Evolutionary conservation across 1,284 basidiomycete species (phyloP).

Genomic region (Sphagnurus paluster): DNA sequence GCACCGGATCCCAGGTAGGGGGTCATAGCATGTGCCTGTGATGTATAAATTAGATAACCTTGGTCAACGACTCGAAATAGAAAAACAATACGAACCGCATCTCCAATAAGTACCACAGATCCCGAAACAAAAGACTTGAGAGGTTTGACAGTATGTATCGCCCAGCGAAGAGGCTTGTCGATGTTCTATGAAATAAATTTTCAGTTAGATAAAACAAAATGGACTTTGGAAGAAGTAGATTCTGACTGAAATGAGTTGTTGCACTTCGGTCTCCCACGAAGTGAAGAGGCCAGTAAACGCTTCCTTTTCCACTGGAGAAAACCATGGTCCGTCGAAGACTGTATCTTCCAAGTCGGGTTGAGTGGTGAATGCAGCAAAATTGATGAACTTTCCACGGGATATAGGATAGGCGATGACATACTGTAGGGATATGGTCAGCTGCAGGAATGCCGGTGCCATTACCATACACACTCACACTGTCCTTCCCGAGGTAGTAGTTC

Average conservation of each 20-base stretch:
- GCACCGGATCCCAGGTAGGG: constrained; percentile 54
- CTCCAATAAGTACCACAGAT: constrained; percentile 40
- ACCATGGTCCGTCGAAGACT: constrained; percentile 44
- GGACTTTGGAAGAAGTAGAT: too few relatives aligned
- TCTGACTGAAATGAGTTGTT: constrained; percentile 43
- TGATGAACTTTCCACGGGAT: constrained; percentile 43
- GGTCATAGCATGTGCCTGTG: constrained; percentile 54
- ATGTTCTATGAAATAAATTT: constrained; percentile 35
- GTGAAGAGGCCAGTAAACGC: constrained; percentile 38
- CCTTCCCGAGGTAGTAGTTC: constrained; percentile 41
- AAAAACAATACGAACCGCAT: constrained; percentile 38
- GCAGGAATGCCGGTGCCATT: constrained; percentile 8
- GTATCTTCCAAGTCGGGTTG: constrained; percentile 40
- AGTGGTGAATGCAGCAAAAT: constrained; percentile 48
- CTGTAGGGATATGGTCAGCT: constrained; percentile 26
- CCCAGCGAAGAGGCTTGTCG: constrained; percentile 42
- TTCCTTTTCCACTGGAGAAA: constrained; percentile 31
- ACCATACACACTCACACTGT: constrained; percentile 31
- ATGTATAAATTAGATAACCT: constrained; percentile 24
- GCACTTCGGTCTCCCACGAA: constrained; percentile 50
- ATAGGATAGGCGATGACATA: constrained; percentile 52
- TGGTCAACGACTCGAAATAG: constrained; percentile 9
- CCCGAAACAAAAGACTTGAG: constrained; percentile 39
- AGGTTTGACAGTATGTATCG: constrained; percentile 41
- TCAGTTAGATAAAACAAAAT: too few relatives aligned